Percentiles rank a stretch among this genome's conserved stretches.
Evolutionary conservation across 345 rosid genomes (phyloP).

Genomic region (Citropsis articulata): DNA sequence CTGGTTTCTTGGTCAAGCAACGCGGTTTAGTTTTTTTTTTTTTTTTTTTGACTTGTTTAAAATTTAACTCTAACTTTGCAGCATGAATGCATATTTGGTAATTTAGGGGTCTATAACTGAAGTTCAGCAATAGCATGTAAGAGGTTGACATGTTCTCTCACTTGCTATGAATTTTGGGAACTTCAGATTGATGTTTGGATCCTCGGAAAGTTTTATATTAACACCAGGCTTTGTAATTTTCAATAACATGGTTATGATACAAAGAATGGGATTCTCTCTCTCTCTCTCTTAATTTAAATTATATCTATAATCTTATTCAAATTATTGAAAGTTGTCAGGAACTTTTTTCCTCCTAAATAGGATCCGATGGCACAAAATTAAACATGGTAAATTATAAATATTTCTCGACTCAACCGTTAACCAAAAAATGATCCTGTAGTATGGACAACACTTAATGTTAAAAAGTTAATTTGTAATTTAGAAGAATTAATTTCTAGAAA

Average conservation of each 20-base stretch:
- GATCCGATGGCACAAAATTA: no score
- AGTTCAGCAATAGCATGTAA: conserved; percentile 37
- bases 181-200: conserved; percentile 23
- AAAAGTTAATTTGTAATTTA: no score
- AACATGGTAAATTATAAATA: no score
- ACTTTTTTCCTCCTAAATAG: no score
- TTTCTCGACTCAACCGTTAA: no score
- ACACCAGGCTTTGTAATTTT: conserved; percentile 33
- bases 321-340: no score
- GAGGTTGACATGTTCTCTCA: conserved; percentile 9
- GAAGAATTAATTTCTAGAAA: no score
- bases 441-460: no score
- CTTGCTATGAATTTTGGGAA: conserved; percentile 48
- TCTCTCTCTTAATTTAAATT: not conserved
- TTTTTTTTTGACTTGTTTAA: not conserved
- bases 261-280: conserved; percentile 19
- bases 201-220: conserved; percentile 30
- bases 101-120: conserved; percentile 19
- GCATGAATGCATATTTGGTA: conserved; percentile 3
- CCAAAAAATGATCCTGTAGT: no score
- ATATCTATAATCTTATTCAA: not conserved
- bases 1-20: not conserved
- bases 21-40: not conserved
- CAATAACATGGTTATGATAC: conserved; percentile 20
- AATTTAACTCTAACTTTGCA: conserved; percentile 20